phyloP scores from a whole-genome alignment of 495 filamentous ascomycete species.

The Aspergillus sparsus region DNA sequence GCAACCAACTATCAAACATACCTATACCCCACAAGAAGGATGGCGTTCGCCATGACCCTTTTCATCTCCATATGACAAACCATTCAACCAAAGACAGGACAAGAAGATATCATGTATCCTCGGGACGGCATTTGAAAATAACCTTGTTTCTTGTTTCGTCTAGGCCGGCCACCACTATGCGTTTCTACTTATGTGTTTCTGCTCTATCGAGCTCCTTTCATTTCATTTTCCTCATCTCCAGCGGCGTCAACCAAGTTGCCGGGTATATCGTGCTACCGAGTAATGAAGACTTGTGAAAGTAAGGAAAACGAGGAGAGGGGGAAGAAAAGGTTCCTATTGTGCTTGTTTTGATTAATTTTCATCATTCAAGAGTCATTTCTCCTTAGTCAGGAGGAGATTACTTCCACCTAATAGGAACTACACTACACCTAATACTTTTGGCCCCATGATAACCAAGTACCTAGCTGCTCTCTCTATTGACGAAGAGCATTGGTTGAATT shows the following conservation, averaged over 20 bases:
- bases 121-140: conserved; percentile 26
- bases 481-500: no score
- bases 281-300: no score
- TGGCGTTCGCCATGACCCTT: background rate
- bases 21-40: conserved; percentile 2
- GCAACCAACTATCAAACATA: background rate
- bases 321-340: background rate
- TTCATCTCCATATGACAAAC: background rate
- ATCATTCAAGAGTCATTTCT: background rate
- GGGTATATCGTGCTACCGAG: background rate
- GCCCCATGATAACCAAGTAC: background rate
- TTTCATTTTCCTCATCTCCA: background rate
- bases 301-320: no score
- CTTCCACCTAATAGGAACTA: background rate
- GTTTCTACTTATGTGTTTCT: background rate
- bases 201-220: background rate
- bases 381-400: background rate
- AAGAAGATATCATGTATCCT: conserved; percentile 11
- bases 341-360: background rate
- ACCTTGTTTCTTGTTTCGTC: conserved; percentile 19
- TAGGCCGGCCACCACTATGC: background rate
- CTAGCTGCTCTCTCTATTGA: no score
- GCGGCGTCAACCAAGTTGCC: background rate
- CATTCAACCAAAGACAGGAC: background rate
- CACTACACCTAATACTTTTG: background rate